Evolutionary conservation across 2,329 filamentous ascomycete genomes (phyloP), one percentile per base, ranked within the genome.

Genomic region (Pseudopyrenochaeta lycopersici): DNA sequence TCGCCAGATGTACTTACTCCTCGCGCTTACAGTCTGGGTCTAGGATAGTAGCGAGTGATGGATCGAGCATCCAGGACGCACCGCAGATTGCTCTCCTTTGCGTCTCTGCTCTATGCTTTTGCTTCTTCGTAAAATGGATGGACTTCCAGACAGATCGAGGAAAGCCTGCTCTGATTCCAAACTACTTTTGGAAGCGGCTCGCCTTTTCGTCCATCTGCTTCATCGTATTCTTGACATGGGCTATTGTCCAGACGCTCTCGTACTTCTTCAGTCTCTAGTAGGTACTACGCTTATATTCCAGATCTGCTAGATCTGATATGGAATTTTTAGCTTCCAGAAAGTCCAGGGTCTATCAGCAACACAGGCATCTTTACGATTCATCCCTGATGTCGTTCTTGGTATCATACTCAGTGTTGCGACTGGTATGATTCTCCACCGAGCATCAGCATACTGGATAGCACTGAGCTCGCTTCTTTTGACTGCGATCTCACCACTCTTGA

Each of bases 171-270:
- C 68, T 73, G 1, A 54, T 72, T 2, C 69, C 68, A 0, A 71
- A 72, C 50, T 51, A 48, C 2, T 51, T 89, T 0, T 89, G 86
- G 86, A 78, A 71, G 20, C 87, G 84, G 39, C 62, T 70, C 0
- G 70, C 80, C 0, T 89, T 89, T 60, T 78, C 84, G 0, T 78
- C 74, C 20, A 81, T 85, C 5, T 88, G 86, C 63, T 64, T 81
- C 9, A 82, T 65, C 62, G 72, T 79, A 5, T 57, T 72, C 1
- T 54, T 79, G 1, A 67, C 66, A 7, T 72, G 68, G n/a, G n/a
- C n/a, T n/a, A n/a, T n/a, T n/a, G n/a, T n/a, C n/a, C n/a, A n/a
- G n/a, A n/a, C n/a, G n/a, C n/a, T n/a, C n/a, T n/a, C n/a, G n/a
- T n/a, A n/a, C 54, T 71, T 78, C 36, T 72, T 72, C 4, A 78